Base-by-base conservation (phyloP, 805 yeast genomes). In the Spathaspora hagerdaliae region DNA sequence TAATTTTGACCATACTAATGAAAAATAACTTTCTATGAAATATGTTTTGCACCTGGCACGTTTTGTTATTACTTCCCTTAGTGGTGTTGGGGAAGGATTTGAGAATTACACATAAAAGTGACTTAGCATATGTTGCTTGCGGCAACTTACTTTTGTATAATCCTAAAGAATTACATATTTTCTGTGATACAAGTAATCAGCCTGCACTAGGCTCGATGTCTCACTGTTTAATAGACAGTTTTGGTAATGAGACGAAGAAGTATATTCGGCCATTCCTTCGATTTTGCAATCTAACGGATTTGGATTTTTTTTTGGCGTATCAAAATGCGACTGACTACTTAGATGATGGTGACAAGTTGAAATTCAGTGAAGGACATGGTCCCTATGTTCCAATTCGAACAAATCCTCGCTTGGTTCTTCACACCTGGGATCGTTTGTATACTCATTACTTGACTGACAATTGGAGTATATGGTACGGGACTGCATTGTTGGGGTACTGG, bases 201-300 rank as follows among this genome's bases (percentile, higher is more conserved):
- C 71, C 59, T 12, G 72, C 73, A 1, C 58, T 70, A 49, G 74
- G 74, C 1, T 50, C 71, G 12, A 61, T 68, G 63, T 63, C 71
- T 14, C 59, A 54, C 47, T 70, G 73, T 49, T 38, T 50, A 7
- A 13, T 59, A 64, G 49, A 52, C 50, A 31, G 49, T 48, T n/a
- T 47, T 24, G 31, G 40, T 14, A 8, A 35, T 31, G 13, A 31
- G 8, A 13, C 47, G 46, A 19, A 62, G 11, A 31, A 41, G 59
- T 39, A 61, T 60, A 26, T 40, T 29, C 41, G 56, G 1, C 46
- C 46, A n/a, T 58, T 65, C 38, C 51, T 64, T 24, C 44, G 56
- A 6, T 32, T 34, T 27, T 50, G 53, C 32, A 33, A 41, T 33
- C 27, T 43, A 33, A 5, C 55, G 64, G 39, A 66, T 74, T 1